Percentiles rank a stretch among this genome's conserved stretches.
These are phyloP conservation scores for Quercus bicolor DNA, from an alignment of 306 rosid genomes.

Conservation along the genomic window DNA sequence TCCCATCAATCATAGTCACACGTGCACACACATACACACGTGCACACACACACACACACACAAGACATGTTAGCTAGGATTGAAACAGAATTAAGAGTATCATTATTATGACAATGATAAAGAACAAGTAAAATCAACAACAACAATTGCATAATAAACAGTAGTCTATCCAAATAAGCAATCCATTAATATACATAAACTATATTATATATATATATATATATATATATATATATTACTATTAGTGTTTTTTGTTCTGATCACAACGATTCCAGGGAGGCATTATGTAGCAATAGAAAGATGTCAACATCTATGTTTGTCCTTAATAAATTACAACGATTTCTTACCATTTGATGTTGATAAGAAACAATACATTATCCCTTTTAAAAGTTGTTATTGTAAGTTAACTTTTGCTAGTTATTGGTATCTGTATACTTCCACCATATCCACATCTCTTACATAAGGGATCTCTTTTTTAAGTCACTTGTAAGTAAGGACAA, in stretches of 20 bases:
- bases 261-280: neutral
- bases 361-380: neutral
- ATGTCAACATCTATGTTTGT: neutral
- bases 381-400: neutral
- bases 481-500: constrained; percentile 33
- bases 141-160: neutral
- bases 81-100: neutral
- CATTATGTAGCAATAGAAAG: neutral
- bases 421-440: constrained; percentile 4
- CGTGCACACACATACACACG: too few relatives aligned
- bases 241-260: too few relatives aligned
- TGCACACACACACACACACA: neutral
- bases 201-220: too few relatives aligned
- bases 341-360: neutral
- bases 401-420: neutral
- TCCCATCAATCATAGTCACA: neutral
- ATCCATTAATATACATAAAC: neutral
- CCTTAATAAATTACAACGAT: neutral
- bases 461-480: constrained; percentile 19
- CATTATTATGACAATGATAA: neutral
- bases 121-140: neutral
- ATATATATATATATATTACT: too few relatives aligned
- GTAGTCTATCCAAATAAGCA: neutral
- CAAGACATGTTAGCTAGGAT: neutral
- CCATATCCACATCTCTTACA: constrained; percentile 6